Percentiles rank a stretch among this genome's conserved stretches.
Evolutionary conservation across 257 asterid genomes (phyloP).

Genomic region (Lavandula angustifolia): DNA sequence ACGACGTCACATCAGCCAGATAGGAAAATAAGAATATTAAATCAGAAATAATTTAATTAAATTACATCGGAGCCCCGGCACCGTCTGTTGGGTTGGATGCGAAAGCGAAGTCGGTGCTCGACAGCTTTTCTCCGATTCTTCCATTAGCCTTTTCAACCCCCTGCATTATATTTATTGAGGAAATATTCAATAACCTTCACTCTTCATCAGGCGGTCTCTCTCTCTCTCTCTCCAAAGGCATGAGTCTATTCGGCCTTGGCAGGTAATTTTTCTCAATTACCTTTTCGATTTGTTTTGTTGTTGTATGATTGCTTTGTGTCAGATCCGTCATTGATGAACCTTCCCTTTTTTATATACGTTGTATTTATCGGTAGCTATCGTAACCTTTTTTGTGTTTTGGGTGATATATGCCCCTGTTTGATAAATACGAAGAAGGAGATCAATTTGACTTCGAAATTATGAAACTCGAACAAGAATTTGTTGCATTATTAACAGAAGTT

Average conservation of each 20-base stretch:
- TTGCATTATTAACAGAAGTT: constrained; percentile 25
- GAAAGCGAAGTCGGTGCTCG: constrained; percentile 51
- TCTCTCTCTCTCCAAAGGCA: constrained; percentile 36
- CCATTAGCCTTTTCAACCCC: constrained; percentile 26
- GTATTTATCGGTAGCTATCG: neutral
- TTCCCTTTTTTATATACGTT: neutral
- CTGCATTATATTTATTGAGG: neutral
- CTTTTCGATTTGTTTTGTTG: constrained; percentile 22
- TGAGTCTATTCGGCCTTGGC: constrained; percentile 98
- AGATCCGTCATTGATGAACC: constrained; percentile 30
- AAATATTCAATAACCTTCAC: constrained; percentile 21
- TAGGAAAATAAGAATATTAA: neutral
- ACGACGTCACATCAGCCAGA: neutral
- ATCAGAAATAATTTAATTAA: neutral
- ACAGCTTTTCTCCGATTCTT: constrained; percentile 48
- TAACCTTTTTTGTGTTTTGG: neutral
- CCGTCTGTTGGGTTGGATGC: constrained; percentile 34
- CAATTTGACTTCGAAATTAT: neutral
- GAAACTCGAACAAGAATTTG: constrained; percentile 1
- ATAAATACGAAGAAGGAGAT: constrained; percentile 17
- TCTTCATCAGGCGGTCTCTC: constrained; percentile 15
- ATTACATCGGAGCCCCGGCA: constrained; percentile 18
- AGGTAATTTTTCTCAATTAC: constrained; percentile 47
- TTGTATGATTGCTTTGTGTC: constrained; percentile 22
- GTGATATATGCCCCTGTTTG: constrained; percentile 3